Base-by-base conservation (phyloP, 768 basidiomycete genomes). In the Mycena albidolilacea region DNA sequence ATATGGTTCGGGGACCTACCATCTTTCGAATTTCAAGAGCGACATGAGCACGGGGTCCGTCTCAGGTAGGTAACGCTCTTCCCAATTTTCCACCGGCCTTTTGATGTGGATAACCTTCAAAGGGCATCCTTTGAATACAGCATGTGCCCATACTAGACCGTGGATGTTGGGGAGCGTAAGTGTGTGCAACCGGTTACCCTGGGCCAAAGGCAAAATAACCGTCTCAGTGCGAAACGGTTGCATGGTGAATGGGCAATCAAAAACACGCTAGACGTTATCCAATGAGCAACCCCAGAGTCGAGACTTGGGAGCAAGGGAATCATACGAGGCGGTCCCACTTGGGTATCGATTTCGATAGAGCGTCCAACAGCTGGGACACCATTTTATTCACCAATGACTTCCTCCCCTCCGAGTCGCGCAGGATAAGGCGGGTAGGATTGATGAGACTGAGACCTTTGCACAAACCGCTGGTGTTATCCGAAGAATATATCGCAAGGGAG, bases 361-460 rank as follows among this genome's bases (percentile, higher is more conserved):
- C 55, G 39, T 64, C 39, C 3, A 59, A 21, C 44, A 72, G 55
- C 8, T 58, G 38, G 37, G 23, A 38, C 8, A 23, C 1, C 62
- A 64, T 64, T 48, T 64, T 72, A 35, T 72, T 72, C 23, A 1
- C 23, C 23, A 23, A 23, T 23, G 23, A 23, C 23, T 23, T 23
- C 23, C 23, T 2, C 23, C 23, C 23, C 23, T 35, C 38, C 1
- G 17, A 10, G 14, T 68, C 66, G 1, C 48, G 35, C 37, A 72
- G 17, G 17, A 72, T 68, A 10, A 72, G 43, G 19, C 67, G 67
- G 3, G 61, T 58, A 12, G 71, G 71, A 23, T 68, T 72, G 9
- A 72, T 64, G 0, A 67, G 21, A 35, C n/a, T 7, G 11, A 72
- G 71, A n/a, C 71, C 71, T 5, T 52, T 63, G 55, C 71, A 72